Base-by-base conservation (phyloP, 345 rosid species). In the Rhizophora mangle region DNA sequence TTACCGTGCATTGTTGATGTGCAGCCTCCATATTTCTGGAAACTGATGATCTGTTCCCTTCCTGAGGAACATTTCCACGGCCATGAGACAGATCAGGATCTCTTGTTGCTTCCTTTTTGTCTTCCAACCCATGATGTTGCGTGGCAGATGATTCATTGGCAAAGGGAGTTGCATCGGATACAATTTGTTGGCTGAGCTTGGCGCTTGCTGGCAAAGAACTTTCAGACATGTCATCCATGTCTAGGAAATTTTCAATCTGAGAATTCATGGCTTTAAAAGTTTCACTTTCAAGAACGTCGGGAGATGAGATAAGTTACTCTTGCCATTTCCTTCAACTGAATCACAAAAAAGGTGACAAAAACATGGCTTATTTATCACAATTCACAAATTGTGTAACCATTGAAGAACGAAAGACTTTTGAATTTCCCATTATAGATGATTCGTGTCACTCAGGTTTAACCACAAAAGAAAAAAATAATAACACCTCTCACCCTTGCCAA, bases 241-340 rank as follows among this genome's bases (percentile, higher is more conserved):
- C 66, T 68, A 88, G 63, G 70, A 82, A 83, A n/a, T 82, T 79
- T 78, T 87, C 91, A 0, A 87, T 89, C 78, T 84, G 90, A 65
- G 81, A 72, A n/a, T 76, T 82, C 69, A 89, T 76, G 16, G 78
- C 55, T 81, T 79, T 86, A 58, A 89, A 84, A 60, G 83, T 79
- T 73, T 88, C 96, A 9, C 72, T 80, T 54, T 78, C 78, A 32
- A 77, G 77, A 71, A 82, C 79, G 72, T 82, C 88, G 43, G 86
- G 77, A 24, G 92, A 93, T 74, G 77, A 24, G 92, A 93, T 74
- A 86, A 64, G 56, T 85, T 34, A 86, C 51, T 84, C 88, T 52
- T 52, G 53, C 74, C 62, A 81, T 67, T 68, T 83, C 88, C 81
- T 83, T 87, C 77, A 88, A 74, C 97, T 91, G 77, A 66, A 65